Evolutionary conservation across 306 rosid genomes (phyloP), one percentile per base, ranked within the genome.

Genomic region (Carpinus viminea): DNA sequence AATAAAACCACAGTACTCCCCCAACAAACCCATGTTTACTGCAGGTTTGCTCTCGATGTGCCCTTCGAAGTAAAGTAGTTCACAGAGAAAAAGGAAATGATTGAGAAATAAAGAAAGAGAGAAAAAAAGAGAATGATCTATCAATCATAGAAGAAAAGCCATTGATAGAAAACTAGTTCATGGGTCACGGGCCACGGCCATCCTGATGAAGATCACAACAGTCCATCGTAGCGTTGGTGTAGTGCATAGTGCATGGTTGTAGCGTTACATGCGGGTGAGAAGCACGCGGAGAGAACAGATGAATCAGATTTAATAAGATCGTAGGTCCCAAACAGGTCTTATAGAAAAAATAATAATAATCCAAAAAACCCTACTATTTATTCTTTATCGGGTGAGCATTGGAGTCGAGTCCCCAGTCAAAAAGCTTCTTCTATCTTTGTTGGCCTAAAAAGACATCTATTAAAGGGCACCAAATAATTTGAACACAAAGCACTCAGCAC

Each of bases 381-480:
- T 80, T 79, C 77, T 78, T 84, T 74, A 76, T 78, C 12, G 77
- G 77, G 81, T 20, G 72, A 74, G 77, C 77, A 50, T 71, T 82
- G 6, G 47, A 31, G 84, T 52, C 52, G 72, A 72, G 78, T 71
- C 82, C 84, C 83, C 85, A 84, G 99, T 96, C 98, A 96, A 96
- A 93, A 93, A 91, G 97, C 77, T 78, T 84, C 83, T 86, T 82
- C 83, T 77, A 88, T 78, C 98, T 95, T 95, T 85, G 87, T 87
- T 91, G 91, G 97, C 98, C 96, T 93, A 90, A 93, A 96, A 96
- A 93, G 99, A 96, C 96, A 85, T 87, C 66, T 90, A 88, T 18
- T 36, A 84, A 90, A 90, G 91, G 78, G 78, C 85, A 93, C 88
- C 88, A 87, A 83, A 87, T 88, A 87, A 88, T 91, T 93, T 90